Conservation (phyloP, 345 rosid species). For the Populus ilicifolia region DNA sequence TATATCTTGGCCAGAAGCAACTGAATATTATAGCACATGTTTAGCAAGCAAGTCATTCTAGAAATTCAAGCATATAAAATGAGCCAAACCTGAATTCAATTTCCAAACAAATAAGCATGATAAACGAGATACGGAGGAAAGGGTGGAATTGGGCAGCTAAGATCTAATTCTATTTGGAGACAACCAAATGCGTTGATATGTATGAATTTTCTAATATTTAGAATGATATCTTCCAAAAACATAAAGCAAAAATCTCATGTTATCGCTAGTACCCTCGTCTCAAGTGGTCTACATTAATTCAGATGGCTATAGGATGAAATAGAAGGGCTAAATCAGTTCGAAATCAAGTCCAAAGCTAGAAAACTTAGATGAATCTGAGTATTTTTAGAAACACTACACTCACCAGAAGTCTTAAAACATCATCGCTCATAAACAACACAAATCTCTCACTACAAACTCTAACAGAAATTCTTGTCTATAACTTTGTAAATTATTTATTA, state of each 20-base stretch:
- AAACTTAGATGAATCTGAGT: not conserved
- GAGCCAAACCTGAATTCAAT: not conserved
- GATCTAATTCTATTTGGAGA: not conserved
- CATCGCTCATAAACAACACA: no score
- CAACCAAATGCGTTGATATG: not conserved
- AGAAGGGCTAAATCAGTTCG: not conserved
- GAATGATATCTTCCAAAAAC: not conserved
- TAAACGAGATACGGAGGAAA: not conserved
- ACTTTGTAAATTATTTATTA: no score
- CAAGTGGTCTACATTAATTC: not conserved
- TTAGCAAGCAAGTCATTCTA: not conserved
- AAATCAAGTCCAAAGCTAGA: not conserved
- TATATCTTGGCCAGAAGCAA: not conserved
- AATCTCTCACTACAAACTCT: no score
- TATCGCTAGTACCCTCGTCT: not conserved
- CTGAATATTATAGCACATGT: not conserved
- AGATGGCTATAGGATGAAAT: not conserved
- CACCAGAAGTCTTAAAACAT: no score
- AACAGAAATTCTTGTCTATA: no score
- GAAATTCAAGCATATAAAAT: not conserved
- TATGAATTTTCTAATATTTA: not conserved
- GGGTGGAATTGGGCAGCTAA: not conserved
- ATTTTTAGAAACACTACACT: no score
- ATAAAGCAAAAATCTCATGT: not conserved
- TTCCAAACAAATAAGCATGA: not conserved